Percentiles rank a stretch among this genome's conserved stretches.
phyloP scores from a whole-genome alignment of 805 yeast genomes.

The Saturnispora gosingensis region DNA sequence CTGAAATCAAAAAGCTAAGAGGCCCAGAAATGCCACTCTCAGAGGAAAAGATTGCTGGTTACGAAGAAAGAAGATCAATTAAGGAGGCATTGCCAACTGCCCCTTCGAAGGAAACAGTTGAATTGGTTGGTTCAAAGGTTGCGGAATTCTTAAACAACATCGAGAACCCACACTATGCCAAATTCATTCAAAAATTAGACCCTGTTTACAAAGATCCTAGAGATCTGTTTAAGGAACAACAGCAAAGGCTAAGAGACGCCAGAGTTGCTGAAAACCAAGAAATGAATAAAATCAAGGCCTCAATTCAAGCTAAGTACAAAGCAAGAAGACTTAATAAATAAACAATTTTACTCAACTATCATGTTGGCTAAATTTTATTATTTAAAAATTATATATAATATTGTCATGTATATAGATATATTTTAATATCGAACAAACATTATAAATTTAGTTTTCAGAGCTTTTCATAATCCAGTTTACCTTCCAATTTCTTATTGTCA shows the following conservation, averaged over 20 bases:
- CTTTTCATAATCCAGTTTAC: constrained; percentile 91
- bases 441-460: constrained; percentile 33
- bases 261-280: constrained; percentile 18
- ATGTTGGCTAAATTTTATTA: not conserved
- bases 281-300: constrained; percentile 15
- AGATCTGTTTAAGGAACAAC: constrained; percentile 13
- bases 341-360: too few species aligned
- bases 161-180: constrained; percentile 25
- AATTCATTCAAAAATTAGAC: constrained; percentile 21
- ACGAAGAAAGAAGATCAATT: constrained; percentile 41
- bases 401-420: constrained; percentile 1
- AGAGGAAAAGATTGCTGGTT: constrained; percentile 49
- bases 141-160: constrained; percentile 28
- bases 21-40: constrained; percentile 76
- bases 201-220: constrained; percentile 19
- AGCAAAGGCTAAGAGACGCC: constrained; percentile 14
- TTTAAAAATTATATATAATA: not conserved
- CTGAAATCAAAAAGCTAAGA: constrained; percentile 51
- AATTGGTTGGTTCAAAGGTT: constrained; percentile 35
- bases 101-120: constrained; percentile 34
- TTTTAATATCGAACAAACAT: not conserved
- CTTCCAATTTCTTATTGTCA: constrained; percentile 94
- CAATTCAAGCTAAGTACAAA: constrained; percentile 17
- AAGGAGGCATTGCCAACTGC: constrained; percentile 35
- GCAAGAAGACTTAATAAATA: constrained; percentile 12